These are phyloP conservation scores for Stevia rebaudiana DNA, from an alignment of 140 eudicot genomes.

Conservation along the genomic window DNA sequence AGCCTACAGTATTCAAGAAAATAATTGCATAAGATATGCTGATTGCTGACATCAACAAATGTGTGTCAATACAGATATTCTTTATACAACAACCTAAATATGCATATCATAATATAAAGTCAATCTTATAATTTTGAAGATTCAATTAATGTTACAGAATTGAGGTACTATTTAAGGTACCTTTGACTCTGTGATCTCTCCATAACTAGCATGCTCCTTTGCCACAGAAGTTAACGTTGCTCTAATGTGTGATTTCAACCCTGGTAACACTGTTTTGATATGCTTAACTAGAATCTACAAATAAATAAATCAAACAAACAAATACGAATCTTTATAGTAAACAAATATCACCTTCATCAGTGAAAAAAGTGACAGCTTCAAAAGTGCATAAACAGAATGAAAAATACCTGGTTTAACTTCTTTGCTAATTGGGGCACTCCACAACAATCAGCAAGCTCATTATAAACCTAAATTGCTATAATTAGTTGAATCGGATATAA, in stretches of 20 bases:
- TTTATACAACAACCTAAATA: too few species aligned
- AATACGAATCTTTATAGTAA: not conserved
- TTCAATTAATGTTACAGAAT: too few species aligned
- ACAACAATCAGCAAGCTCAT: conserved; percentile 87
- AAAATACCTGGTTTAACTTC: conserved; percentile 82
- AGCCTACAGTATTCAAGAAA: too few species aligned
- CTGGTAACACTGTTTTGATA: conserved; percentile 80
- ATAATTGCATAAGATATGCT: too few species aligned
- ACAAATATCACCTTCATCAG: not conserved
- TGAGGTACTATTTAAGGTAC: conserved; percentile 16
- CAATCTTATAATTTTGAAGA: too few species aligned
- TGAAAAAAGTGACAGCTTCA: not conserved
- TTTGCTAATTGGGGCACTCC: conserved; percentile 95
- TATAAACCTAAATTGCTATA: conserved; percentile 52
- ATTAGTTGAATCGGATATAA: conserved; percentile 8
- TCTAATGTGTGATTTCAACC: conserved; percentile 66
- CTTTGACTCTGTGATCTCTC: conserved; percentile 87
- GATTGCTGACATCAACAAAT: too few species aligned
- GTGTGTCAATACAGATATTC: too few species aligned
- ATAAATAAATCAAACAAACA: not conserved
- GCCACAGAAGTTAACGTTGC: conserved; percentile 64
- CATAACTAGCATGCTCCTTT: conserved; percentile 92
- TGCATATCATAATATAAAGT: too few species aligned
- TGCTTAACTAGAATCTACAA: conserved; percentile 81
- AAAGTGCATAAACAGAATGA: not conserved